Evolutionary conservation across 148 eudicot genomes (phyloP).

Genomic region (Nepenthes mirabilis): DNA sequence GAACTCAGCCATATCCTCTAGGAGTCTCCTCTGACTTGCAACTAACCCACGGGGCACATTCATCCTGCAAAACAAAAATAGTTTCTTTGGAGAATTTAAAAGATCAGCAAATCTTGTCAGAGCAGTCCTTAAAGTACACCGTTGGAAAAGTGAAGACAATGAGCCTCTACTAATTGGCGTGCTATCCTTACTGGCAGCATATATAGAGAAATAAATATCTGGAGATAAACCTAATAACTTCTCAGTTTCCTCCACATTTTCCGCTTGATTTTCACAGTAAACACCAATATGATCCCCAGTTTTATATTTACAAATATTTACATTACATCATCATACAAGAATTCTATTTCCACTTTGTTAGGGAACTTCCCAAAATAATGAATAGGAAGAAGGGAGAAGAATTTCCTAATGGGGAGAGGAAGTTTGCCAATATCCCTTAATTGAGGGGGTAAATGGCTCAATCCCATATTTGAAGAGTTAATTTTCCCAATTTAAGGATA

Average conservation of each 20-base stretch:
- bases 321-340: background rate
- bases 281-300: constrained; percentile 99
- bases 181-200: constrained; percentile 80
- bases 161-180: constrained; percentile 49
- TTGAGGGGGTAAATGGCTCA: too few species aligned
- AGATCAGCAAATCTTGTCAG: constrained; percentile 81
- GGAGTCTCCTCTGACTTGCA: constrained; percentile 83
- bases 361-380: too few species aligned
- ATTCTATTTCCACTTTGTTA: too few species aligned
- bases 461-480: too few species aligned
- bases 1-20: constrained; percentile 84
- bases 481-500: too few species aligned
- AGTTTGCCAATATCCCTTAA: too few species aligned
- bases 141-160: constrained; percentile 78
- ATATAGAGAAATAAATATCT: constrained; percentile 64
- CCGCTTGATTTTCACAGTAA: constrained; percentile 65
- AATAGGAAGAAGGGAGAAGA: too few species aligned
- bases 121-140: constrained; percentile 71
- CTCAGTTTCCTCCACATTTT: constrained; percentile 78
- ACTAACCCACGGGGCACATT: constrained; percentile 74
- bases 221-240: constrained; percentile 47
- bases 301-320: constrained; percentile 50
- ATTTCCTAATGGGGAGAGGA: too few species aligned
- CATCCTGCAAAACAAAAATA: constrained; percentile 52
- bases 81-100: constrained; percentile 63